Base-by-base conservation (phyloP, 2,329 filamentous ascomycete species). In the Neopestalotiopsis clavispora region DNA sequence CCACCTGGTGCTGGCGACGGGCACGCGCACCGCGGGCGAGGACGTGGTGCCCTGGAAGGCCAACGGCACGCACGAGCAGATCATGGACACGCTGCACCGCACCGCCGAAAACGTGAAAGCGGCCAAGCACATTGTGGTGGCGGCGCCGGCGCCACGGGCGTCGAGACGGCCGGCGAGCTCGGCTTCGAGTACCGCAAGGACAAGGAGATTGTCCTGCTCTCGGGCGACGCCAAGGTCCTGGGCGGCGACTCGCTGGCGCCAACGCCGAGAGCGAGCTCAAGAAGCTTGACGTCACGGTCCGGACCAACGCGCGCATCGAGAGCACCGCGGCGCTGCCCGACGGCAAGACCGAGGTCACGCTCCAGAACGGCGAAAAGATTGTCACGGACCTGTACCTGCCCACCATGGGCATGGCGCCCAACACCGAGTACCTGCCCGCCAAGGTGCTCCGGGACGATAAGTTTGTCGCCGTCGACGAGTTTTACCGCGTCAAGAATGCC, bases 1-100 rank as follows among this genome's bases (percentile, higher is more conserved):
- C 77, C 85, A 89, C 71, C 83, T 90, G 61, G 85, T 90, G 57
- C 76, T 90, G 56, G 87, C 87, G 17, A 90, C 87, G 0, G 88
- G 88, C 58, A 80, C 87, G 20, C 82, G 83, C 70, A 77, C 80
- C 58, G 75, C 80, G 34, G 79, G 80, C 23, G 69, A 73, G n/a
- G 69, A 73, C 23, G 71, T 75, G 34, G 76, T 84, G 67, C 86
- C 86, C 1, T 89, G 87, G 85, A 89, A 90, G 76, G 81, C 82
- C 57, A 77, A 79, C 57, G 83, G 81, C 72, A 82, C 80, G 9
- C 80, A 87, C 75, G 83, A 85, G 66, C 83, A 85, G 66, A 78
- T 82, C 28, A 60, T 82, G 12, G 75, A 73, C 2, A 75, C 77
- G 57, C 77, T 90, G n/a, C 78, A 81, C 66, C 62, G 72, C 14